A percentile compares a stretch with the other conserved stretches of the same genome.
phyloP scores from a whole-genome alignment of 257 asterid genomes.

The Vinca minor region DNA sequence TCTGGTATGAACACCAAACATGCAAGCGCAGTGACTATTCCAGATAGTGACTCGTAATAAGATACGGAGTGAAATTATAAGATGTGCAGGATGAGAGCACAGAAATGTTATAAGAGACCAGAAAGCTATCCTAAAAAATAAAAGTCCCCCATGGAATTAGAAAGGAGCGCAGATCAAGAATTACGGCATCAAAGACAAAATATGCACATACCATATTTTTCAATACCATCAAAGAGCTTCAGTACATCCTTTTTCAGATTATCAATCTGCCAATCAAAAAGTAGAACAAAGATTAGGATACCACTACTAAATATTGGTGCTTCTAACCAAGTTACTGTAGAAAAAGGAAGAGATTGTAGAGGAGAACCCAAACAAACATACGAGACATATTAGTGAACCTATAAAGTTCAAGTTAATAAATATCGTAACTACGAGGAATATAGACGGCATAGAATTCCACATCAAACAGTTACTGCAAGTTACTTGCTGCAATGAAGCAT shows the following conservation, averaged over 20 bases:
- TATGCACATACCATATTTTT: slow-evolving; percentile 59
- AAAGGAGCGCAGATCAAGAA: no score
- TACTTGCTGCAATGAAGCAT: no score
- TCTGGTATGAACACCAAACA: not conserved
- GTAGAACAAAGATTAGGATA: slow-evolving; percentile 8
- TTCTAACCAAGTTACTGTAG: not conserved
- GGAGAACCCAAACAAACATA: no score
- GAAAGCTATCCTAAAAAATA: not conserved
- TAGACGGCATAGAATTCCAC: no score
- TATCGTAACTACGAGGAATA: no score
- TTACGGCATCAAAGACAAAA: not conserved
- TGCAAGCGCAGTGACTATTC: not conserved
- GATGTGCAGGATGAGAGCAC: not conserved
- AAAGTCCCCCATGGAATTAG: no score
- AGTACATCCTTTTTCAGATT: slow-evolving; percentile 54
- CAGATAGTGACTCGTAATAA: no score
- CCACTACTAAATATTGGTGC: not conserved
- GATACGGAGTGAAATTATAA: no score
- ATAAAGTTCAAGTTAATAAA: no score
- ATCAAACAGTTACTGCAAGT: no score
- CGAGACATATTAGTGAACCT: no score
- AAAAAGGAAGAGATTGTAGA: not conserved
- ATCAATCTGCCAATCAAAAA: slow-evolving; percentile 46
- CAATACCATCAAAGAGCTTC: slow-evolving; percentile 82
- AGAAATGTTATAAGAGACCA: not conserved